Evolutionary conservation across 2,329 filamentous ascomycete species (phyloP).

Genomic region (Aureobasidium sp.): DNA sequence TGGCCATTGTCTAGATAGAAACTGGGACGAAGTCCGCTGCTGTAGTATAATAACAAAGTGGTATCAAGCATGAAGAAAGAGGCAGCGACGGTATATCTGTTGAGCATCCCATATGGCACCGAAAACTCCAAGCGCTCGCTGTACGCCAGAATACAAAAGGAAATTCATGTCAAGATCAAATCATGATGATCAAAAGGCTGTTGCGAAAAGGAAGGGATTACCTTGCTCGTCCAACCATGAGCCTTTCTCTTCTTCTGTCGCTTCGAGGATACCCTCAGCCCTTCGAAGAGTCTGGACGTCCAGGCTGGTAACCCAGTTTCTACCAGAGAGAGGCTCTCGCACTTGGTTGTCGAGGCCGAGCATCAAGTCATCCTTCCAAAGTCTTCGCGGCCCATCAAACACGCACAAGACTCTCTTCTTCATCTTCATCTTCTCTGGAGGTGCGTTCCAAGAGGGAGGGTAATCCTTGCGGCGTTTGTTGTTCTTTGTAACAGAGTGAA

Average conservation of each 20-base stretch:
- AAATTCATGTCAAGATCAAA: neutral
- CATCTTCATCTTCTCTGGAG: slow-evolving; percentile 91
- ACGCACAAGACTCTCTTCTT: slow-evolving; percentile 94
- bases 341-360: slow-evolving; percentile 91
- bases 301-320: slow-evolving; percentile 82
- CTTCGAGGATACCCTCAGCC: slow-evolving; percentile 72
- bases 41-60: neutral
- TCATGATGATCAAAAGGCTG: neutral
- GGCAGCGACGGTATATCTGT: neutral
- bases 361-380: slow-evolving; percentile 99
- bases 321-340: slow-evolving; percentile 61
- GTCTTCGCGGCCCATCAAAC: slow-evolving; percentile 76
- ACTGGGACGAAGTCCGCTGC: neutral
- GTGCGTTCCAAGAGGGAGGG: slow-evolving; percentile 86
- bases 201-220: neutral
- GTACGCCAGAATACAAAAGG: neutral
- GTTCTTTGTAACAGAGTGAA: slow-evolving; percentile 42
- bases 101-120: neutral
- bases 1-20: neutral
- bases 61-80: neutral
- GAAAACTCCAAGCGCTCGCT: slow-evolving; percentile 1
- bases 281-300: slow-evolving; percentile 84
- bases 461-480: slow-evolving; percentile 92
- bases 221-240: slow-evolving; percentile 63
- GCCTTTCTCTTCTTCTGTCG: slow-evolving; percentile 81